phyloP scores from a whole-genome alignment of 257 asterid species.

The Nemophila menziesii region DNA sequence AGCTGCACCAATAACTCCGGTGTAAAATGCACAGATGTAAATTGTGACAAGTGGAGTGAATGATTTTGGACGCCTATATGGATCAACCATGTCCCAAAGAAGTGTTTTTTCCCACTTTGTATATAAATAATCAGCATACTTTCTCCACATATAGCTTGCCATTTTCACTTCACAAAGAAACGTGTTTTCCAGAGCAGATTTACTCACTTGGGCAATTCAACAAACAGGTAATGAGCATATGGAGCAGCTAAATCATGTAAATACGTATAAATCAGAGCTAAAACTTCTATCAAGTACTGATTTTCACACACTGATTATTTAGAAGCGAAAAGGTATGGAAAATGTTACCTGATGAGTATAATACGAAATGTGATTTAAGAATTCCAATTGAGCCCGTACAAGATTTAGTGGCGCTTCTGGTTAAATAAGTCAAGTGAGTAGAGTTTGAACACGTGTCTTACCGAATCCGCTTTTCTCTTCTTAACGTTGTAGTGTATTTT shows the following conservation, averaged over 20 bases:
- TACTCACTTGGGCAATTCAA: slow-evolving; percentile 14
- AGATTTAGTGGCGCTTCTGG: too few relatives aligned
- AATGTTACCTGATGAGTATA: too few relatives aligned
- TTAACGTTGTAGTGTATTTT: too few relatives aligned
- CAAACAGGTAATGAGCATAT: slow-evolving; percentile 13
- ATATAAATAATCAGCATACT: slow-evolving; percentile 66
- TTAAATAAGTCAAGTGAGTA: too few relatives aligned
- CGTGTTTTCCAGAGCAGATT: neutral
- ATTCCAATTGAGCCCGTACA: too few relatives aligned
- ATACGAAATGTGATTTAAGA: too few relatives aligned
- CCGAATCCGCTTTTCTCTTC: too few relatives aligned
- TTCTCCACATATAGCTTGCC: slow-evolving; percentile 78
- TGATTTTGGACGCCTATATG: slow-evolving; percentile 68
- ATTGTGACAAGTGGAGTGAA: slow-evolving; percentile 68
- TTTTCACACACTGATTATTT: too few relatives aligned
- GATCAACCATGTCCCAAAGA: slow-evolving; percentile 91
- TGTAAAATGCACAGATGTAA: slow-evolving; percentile 66
- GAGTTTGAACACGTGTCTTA: too few relatives aligned
- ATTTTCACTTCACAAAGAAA: slow-evolving; percentile 17
- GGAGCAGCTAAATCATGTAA: neutral
- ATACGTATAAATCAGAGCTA: neutral
- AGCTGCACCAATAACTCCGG: slow-evolving; percentile 82
- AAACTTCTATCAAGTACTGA: neutral
- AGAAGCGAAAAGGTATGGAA: too few relatives aligned
- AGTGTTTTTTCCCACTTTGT: slow-evolving; percentile 69